A percentile compares a stretch with the other conserved stretches of the same genome.
phyloP scores from a whole-genome alignment of 108 stramenopile genomes.

The Poteriospumella lacustris region DNA sequence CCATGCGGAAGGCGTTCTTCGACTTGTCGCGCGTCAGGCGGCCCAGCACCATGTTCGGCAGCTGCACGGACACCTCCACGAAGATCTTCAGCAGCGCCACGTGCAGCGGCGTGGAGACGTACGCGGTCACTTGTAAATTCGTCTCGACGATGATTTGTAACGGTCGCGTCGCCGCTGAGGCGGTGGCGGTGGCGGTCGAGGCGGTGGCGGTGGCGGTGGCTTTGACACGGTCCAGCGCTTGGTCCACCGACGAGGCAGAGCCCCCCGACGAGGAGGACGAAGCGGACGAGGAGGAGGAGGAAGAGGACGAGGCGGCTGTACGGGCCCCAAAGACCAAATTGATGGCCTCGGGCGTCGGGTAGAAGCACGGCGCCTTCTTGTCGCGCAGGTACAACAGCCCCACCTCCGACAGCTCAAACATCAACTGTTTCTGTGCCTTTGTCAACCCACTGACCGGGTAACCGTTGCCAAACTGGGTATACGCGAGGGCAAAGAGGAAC shows the following conservation, averaged over 20 bases:
- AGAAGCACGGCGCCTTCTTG: neutral
- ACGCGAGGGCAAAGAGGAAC: conserved; percentile 13
- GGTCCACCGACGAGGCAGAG: too few relatives aligned
- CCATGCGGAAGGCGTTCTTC: conserved; percentile 66
- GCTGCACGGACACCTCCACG: conserved; percentile 64
- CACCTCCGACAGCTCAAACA: neutral
- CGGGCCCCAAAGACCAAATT: conserved; percentile 11
- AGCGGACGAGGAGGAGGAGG: neutral
- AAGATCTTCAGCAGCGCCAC: conserved; percentile 75
- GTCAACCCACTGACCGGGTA: neutral
- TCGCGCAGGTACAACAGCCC: conserved; percentile 5
- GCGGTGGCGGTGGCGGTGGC: neutral
- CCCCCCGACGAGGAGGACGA: neutral
- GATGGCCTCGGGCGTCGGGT: neutral
- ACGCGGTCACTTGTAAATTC: conserved; percentile 81
- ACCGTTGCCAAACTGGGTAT: neutral
- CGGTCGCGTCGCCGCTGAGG: too few relatives aligned
- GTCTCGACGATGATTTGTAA: conserved; percentile 71
- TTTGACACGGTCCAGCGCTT: too few relatives aligned
- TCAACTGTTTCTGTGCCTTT: neutral
- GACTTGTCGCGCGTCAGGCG: conserved; percentile 70
- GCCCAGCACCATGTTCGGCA: conserved; percentile 78
- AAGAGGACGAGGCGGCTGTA: neutral
- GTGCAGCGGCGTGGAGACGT: conserved; percentile 61
- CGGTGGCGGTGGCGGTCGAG: too few relatives aligned